Evolutionary conservation across 495 filamentous ascomycete genomes (phyloP), one percentile per base, ranked within the genome.

Genomic region (Penicillium mononematosum): DNA sequence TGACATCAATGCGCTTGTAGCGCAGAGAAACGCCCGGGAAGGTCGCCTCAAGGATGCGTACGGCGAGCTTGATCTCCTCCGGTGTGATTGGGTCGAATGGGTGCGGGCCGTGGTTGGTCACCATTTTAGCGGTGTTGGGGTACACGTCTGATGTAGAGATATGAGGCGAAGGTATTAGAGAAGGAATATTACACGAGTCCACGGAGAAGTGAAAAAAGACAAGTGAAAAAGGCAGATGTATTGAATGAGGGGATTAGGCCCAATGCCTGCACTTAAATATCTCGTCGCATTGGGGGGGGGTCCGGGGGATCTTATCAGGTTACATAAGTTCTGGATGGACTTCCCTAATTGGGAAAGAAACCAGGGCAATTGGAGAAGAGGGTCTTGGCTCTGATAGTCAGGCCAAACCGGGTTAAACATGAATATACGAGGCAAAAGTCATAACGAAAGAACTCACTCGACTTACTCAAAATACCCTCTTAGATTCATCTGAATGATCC

Each of bases 11-110:
- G 45, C 68, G 68, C 61, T 76, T 76, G 55, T 73, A 76, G 6
- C 72, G 69, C 19, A 76, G 55, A 19, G 56, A 20, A 0, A 74
- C 68, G 0, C 67, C 66, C 12, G 70, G 72, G 56, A 75, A 75
- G 41, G 69, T 62, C 2, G 66, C 65, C 56, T 72, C 60, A 10
- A 76, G 62, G 45, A 76, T 63, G 56, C 71, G 69, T 24, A 70
- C 70, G 29, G 71, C 72, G 27, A 75, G 61, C 46, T 70, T 65
- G 55, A 76, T 76, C 48, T 76, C 74, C 39, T 61, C 66, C 11
- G 74, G 74, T 5, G 68, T 69, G 58, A 75, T 69, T 41, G 70
- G 70, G 59, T 75, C 74, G 52, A 76, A 75, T n/a, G 74, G 74
- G 56, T 76, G 73, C 36, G 41, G 55, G 36, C 39, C 34, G 56